phyloP scores from a whole-genome alignment of 164 flowering plant species.

The Tetrastigma voinierianum region DNA sequence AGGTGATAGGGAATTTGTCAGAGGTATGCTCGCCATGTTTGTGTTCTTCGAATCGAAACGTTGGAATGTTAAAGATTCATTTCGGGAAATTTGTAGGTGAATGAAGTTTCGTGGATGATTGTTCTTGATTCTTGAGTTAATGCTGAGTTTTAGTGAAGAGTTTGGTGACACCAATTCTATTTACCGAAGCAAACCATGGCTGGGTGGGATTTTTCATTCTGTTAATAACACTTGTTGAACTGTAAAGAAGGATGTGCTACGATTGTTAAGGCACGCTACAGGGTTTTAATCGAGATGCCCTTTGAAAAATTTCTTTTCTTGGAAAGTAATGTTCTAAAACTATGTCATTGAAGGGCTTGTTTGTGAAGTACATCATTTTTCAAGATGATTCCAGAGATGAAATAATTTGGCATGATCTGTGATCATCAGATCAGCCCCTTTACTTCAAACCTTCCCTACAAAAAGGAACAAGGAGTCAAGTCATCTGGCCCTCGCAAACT shows the following conservation, averaged over 20 bases:
- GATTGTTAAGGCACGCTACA: slow-evolving; percentile 29
- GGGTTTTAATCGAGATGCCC: no score
- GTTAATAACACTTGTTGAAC: slow-evolving; percentile 52
- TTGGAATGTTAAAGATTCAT: slow-evolving; percentile 46
- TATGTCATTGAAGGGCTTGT: slow-evolving; percentile 33
- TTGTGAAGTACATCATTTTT: slow-evolving; percentile 39
- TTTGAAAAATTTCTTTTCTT: slow-evolving; percentile 13
- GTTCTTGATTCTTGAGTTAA: slow-evolving; percentile 51
- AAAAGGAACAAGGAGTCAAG: no score
- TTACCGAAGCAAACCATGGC: slow-evolving; percentile 23
- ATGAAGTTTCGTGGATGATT: slow-evolving; percentile 56
- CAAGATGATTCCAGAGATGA: slow-evolving; percentile 36
- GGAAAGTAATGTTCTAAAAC: slow-evolving; percentile 53
- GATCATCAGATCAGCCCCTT: slow-evolving; percentile 31
- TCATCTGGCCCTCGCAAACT: no score
- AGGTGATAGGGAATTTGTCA: slow-evolving; percentile 40
- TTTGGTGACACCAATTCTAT: slow-evolving; percentile 40
- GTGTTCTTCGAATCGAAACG: slow-evolving; percentile 24
- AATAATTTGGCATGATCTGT: slow-evolving; percentile 46
- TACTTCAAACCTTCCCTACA: no score
- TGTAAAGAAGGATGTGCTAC: slow-evolving; percentile 33
- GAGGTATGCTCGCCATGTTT: slow-evolving; percentile 53
- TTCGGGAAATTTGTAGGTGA: slow-evolving; percentile 27
- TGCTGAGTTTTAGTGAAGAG: slow-evolving; percentile 32
- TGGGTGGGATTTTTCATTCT: slow-evolving; percentile 23